Evolutionary conservation across 2,329 filamentous ascomycete genomes (phyloP).

Genomic region (Sclerotinia nivalis): DNA sequence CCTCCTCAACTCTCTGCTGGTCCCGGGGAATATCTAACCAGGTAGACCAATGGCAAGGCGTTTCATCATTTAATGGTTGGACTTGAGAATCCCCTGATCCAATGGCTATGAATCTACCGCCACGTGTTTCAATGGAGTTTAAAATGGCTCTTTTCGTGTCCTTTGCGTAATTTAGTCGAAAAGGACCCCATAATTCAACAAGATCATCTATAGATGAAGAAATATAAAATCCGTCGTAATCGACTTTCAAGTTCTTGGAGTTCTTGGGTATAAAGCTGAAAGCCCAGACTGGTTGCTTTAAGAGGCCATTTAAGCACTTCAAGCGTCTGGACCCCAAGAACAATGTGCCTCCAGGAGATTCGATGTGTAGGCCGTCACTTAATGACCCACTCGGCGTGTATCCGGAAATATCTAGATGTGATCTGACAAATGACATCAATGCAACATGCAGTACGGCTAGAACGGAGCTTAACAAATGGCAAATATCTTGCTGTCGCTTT

Average conservation of each 20-base stretch:
- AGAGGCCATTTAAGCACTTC: neutral
- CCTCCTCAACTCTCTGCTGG: neutral
- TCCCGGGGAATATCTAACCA: neutral
- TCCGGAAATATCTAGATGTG: neutral
- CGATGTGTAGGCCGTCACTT: neutral
- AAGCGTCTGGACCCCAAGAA: neutral
- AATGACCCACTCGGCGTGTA: neutral
- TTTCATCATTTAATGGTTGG: neutral
- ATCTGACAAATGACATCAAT: neutral
- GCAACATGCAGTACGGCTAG: neutral
- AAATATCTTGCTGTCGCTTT: neutral
- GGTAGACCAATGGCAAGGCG: neutral
- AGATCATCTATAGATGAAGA: slow-evolving; percentile 2
- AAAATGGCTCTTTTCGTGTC: neutral
- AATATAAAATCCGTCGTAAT: neutral
- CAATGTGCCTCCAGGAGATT: neutral
- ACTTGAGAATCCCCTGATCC: neutral
- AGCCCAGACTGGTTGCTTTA: slow-evolving; percentile 2
- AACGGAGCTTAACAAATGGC: neutral
- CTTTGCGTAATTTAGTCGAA: neutral
- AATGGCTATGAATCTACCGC: neutral
- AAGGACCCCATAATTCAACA: slow-evolving; percentile 1
- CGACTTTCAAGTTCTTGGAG: neutral
- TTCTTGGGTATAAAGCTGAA: neutral
- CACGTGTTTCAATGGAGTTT: neutral